Conservation (phyloP, 306 rosid species). For the Pterocarpus santalinus region DNA sequence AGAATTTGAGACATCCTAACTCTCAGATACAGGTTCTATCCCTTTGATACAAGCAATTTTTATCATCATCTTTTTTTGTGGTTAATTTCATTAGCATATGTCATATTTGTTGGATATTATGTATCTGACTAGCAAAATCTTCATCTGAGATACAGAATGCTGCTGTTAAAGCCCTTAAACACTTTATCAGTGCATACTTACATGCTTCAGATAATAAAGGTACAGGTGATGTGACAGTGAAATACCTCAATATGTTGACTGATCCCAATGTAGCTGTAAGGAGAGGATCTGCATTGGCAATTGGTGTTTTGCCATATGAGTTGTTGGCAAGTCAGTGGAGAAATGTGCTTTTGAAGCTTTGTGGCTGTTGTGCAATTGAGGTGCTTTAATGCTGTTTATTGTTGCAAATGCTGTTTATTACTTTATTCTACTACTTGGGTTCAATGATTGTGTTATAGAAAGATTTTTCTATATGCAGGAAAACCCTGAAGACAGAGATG, state of each 20-base stretch:
- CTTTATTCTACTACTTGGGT: slow-evolving; percentile 36
- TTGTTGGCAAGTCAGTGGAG: slow-evolving; percentile 79
- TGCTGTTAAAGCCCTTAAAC: slow-evolving; percentile 79
- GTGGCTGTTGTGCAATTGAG: slow-evolving; percentile 80
- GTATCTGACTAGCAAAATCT: slow-evolving; percentile 35
- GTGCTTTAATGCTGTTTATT: slow-evolving; percentile 45
- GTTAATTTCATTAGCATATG: slow-evolving; percentile 11
- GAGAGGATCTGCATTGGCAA: slow-evolving; percentile 93
- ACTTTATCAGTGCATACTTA: slow-evolving; percentile 74
- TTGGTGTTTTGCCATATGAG: slow-evolving; percentile 81
- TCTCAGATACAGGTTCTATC: slow-evolving; percentile 89
- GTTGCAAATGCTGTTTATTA: slow-evolving; percentile 39
- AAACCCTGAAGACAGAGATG: slow-evolving; percentile 88
- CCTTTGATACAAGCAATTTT: slow-evolving; percentile 36
- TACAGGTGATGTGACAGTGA: slow-evolving; percentile 60
- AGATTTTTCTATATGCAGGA: slow-evolving; percentile 61
- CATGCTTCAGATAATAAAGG: slow-evolving; percentile 58
- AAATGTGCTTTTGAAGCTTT: slow-evolving; percentile 83
- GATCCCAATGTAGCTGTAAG: slow-evolving; percentile 89
- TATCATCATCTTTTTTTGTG: slow-evolving; percentile 10
- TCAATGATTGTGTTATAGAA: slow-evolving; percentile 24
- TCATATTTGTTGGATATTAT: slow-evolving; percentile 41
- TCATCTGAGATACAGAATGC: slow-evolving; percentile 67
- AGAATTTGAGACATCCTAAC: slow-evolving; percentile 96
- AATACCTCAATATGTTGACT: slow-evolving; percentile 79